Percentiles rank a stretch among this genome's conserved stretches.
Conservation (phyloP, 176 grass and related monocot species). For the Ananas comosus region DNA sequence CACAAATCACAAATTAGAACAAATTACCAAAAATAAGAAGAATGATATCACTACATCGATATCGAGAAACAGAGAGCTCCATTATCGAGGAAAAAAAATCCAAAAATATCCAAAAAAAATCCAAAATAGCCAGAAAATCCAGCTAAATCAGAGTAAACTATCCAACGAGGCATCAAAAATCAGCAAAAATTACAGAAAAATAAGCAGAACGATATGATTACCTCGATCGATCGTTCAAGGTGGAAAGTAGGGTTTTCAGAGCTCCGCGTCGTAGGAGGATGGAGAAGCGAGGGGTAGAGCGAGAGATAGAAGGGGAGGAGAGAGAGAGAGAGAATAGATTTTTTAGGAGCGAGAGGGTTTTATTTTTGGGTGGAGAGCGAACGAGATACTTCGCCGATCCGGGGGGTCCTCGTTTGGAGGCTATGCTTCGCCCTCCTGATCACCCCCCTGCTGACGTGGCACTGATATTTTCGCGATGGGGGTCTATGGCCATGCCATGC, state of each 20-base stretch:
- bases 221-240: conserved; percentile 13
- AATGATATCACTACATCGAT: too few species aligned
- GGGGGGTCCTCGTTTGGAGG: conserved; percentile 10
- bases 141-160: conserved; percentile 4
- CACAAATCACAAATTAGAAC: too few species aligned
- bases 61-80: background rate
- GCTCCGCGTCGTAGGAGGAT: conserved; percentile 9
- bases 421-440: conserved; percentile 35
- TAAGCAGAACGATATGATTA: conserved; percentile 13
- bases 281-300: conserved; percentile 14
- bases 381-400: conserved; percentile 50
- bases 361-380: conserved; percentile 20
- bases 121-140: background rate
- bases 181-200: background rate
- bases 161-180: conserved; percentile 6
- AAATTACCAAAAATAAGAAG: too few species aligned
- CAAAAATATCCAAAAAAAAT: background rate
- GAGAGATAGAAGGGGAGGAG: conserved; percentile 44
- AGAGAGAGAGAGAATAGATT: conserved; percentile 9
- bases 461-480: conserved; percentile 74
- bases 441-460: conserved; percentile 68
- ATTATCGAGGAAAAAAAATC: background rate
- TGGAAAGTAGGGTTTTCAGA: background rate
- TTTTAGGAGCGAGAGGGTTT: background rate
- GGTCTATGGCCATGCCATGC: conserved; percentile 18